Evolutionary conservation across 805 yeast species (phyloP).

Genomic region (Deakozyma indianensis): DNA sequence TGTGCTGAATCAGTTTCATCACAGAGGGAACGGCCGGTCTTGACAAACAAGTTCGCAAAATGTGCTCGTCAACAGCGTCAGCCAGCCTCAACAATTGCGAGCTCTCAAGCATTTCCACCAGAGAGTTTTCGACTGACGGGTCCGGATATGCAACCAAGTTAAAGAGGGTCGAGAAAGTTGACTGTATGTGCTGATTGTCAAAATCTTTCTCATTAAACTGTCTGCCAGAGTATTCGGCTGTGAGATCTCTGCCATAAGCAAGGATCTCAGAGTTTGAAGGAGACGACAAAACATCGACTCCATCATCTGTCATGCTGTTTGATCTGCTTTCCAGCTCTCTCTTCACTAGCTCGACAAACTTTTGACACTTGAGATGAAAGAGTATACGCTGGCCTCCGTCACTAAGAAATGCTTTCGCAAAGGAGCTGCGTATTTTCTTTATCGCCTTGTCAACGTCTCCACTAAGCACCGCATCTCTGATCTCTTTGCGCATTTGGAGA

Average conservation of each 20-base stretch:
- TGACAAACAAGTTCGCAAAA: not conserved
- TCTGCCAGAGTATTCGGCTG: not conserved
- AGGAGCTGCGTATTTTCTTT: constrained; percentile 23
- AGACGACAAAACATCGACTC: not conserved
- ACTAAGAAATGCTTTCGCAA: constrained; percentile 25
- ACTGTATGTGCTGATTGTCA: not conserved
- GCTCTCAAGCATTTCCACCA: not conserved
- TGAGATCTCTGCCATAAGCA: constrained; percentile 1
- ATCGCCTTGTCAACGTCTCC: constrained; percentile 33
- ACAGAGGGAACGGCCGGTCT: not conserved
- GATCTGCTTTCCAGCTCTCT: constrained; percentile 8
- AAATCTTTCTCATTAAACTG: not conserved
- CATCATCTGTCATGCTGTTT: constrained; percentile 3
- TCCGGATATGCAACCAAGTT: not conserved
- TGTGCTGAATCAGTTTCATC: not conserved
- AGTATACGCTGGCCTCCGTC: constrained; percentile 17
- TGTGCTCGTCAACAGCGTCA: not conserved
- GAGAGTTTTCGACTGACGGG: not conserved
- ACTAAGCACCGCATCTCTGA: constrained; percentile 28
- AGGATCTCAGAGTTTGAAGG: not conserved
- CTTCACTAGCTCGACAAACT: constrained; percentile 28
- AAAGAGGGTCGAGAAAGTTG: not conserved
- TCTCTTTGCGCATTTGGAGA: constrained; percentile 25
- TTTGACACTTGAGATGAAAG: constrained; percentile 30
- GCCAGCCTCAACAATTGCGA: not conserved